phyloP scores from a whole-genome alignment of 805 yeast species.

The Metschnikowia rubicola region DNA sequence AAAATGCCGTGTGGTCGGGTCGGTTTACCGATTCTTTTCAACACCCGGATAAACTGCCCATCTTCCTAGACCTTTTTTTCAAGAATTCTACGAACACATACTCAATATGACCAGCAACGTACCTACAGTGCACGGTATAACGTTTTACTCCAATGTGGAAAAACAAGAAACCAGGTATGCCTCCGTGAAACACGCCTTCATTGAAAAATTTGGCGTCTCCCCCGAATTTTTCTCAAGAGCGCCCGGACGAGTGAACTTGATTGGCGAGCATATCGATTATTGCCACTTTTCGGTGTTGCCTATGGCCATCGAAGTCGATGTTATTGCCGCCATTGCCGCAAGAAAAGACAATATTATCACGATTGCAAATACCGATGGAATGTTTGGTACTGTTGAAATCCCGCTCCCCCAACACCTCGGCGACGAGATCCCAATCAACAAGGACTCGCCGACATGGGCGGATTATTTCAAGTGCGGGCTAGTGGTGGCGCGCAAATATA shows the following conservation, averaged over 20 bases:
- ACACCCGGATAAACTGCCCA: no score
- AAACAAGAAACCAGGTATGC: constrained; percentile 27
- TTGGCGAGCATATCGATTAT: constrained; percentile 76
- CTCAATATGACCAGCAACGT: constrained; percentile 16
- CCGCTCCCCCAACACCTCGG: constrained; percentile 44
- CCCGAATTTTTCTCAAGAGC: constrained; percentile 55
- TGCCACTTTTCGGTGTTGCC: constrained; percentile 65
- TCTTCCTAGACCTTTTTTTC: no score
- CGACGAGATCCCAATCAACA: constrained; percentile 44
- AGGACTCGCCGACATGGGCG: constrained; percentile 54
- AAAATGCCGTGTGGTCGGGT: no score
- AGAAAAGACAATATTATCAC: constrained; percentile 13
- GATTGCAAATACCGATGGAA: constrained; percentile 31
- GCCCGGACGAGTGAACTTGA: constrained; percentile 74
- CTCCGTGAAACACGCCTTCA: constrained; percentile 23
- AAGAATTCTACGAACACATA: no score
- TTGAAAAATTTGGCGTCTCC: constrained; percentile 20
- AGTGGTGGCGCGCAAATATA: constrained; percentile 52
- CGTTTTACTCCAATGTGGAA: constrained; percentile 32
- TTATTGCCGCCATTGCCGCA: constrained; percentile 48
- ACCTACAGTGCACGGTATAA: constrained; percentile 33
- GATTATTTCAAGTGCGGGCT: constrained; percentile 67
- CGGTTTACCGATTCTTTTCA: no score
- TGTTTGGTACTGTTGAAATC: constrained; percentile 36
- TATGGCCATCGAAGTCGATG: constrained; percentile 66